A percentile compares a stretch with the other conserved stretches of the same genome.
Conservation (phyloP, 228 moss, liverwort and hornwort genomes). For the Sphagnum fallax region DNA sequence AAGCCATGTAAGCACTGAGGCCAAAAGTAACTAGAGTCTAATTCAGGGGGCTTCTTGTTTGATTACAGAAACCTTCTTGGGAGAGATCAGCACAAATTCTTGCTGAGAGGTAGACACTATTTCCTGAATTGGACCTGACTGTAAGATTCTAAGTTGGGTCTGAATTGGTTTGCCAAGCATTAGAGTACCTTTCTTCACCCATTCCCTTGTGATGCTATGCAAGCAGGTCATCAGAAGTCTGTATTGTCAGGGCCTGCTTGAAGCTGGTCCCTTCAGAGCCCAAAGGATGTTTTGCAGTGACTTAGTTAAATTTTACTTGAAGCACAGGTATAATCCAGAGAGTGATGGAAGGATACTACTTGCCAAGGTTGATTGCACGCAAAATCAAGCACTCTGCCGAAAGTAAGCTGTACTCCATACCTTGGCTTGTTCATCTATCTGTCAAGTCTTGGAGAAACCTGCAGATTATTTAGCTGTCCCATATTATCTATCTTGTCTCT, state of each 20-base stretch:
- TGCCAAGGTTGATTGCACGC: slow-evolving; percentile 70
- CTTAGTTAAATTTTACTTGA: too few species aligned
- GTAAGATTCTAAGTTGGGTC: not conserved
- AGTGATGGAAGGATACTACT: slow-evolving; percentile 72
- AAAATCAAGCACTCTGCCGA: slow-evolving; percentile 50
- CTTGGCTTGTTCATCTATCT: too few species aligned
- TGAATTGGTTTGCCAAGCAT: not conserved
- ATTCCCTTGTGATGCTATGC: too few species aligned
- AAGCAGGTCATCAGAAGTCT: too few species aligned
- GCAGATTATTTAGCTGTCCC: too few species aligned
- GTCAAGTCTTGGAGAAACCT: too few species aligned
- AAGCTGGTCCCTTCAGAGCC: too few species aligned
- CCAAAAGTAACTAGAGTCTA: too few species aligned
- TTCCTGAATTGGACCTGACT: not conserved
- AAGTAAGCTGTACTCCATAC: slow-evolving; percentile 27
- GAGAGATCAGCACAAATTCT: slow-evolving; percentile 72
- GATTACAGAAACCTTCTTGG: slow-evolving; percentile 65
- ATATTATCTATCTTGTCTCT: too few species aligned
- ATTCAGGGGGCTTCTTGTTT: not conserved
- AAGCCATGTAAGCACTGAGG: too few species aligned
- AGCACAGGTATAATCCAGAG: slow-evolving; percentile 62
- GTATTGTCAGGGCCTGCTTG: too few species aligned
- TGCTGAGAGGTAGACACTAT: slow-evolving; percentile 42
- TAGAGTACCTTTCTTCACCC: not conserved
- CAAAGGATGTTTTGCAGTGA: too few species aligned